Base-by-base conservation (phyloP, 176 grass and related monocot species). In the Oryza australiensis region DNA sequence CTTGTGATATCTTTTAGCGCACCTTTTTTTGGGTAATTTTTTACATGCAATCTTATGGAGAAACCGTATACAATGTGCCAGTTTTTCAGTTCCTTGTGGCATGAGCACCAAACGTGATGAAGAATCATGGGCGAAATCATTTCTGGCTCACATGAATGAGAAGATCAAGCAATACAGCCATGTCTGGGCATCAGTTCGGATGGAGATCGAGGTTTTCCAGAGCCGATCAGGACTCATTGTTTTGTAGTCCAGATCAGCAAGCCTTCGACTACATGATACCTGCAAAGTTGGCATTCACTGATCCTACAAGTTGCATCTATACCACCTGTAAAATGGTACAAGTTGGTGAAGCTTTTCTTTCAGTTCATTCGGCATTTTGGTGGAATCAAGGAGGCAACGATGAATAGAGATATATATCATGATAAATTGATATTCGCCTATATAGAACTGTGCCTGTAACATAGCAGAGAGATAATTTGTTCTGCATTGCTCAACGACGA, bases 41-140 rank as follows among this genome's bases (percentile, higher is more conserved):
- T 79, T 66, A 42, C 57, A 63, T 73, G 66, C 30, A 26, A 46
- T 79, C 33, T 62, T 78, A 57, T 67, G 49, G 64, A 43, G 42
- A 73, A 82, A 86, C 16, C 38, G 14, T 70, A n/a, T 34, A 62
- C 66, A 26, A 32, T 73, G 37, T 81, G 70, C 35, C 83, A 98
- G 90, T 82, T 98, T 98, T 84, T 87, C 95, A 75, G 84, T 93
- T 86, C 95, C 95, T 9, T 86, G 83, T 79, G 67, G 64, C 32
- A 23, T 89, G 65, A 93, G 84, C 40, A 48, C 0, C 48, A 90
- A 84, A 78, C 75, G 87, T 15, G 59, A 84, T 12, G 82, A 87
- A 77, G 95, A 98, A 68, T 86, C 81, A 62, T 94, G 90, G 92
- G 82, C 80, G 64, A 86, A 77, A 53, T 82, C 83, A 73, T 95